Percentiles rank a stretch among this genome's conserved stretches.
Conservation (phyloP, 2,329 filamentous ascomycete species). For the Clonostachys rhizophaga region DNA sequence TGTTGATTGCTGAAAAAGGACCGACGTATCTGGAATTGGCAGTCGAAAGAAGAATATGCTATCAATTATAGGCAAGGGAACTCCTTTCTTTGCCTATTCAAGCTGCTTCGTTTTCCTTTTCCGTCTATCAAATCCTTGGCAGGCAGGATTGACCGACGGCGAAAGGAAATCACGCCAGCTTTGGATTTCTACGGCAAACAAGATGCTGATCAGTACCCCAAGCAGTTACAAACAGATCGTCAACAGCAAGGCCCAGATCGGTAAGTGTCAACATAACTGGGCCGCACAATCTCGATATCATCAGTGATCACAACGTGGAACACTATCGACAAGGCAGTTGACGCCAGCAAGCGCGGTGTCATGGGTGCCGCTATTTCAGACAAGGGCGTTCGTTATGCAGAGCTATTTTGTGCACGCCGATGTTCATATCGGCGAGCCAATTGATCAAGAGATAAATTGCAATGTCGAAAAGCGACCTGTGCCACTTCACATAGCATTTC, state of each 20-base stretch:
- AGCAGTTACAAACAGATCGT: constrained; percentile 9
- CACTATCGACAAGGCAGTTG: constrained; percentile 6
- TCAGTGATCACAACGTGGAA: constrained; percentile 9
- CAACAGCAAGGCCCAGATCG: constrained; percentile 10
- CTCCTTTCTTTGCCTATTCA: no score
- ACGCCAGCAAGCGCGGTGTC: constrained; percentile 12
- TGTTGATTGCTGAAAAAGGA: no score
- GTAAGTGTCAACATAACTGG: constrained; percentile 11
- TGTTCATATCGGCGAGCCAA: constrained; percentile 2
- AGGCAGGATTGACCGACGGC: no score
- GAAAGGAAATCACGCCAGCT: no score
- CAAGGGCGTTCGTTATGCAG: constrained; percentile 18
- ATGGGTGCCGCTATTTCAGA: constrained; percentile 21
- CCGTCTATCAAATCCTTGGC: no score
- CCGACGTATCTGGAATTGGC: no score
- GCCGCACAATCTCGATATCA: constrained; percentile 6
- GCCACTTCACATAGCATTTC: no score
- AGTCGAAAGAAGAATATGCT: no score
- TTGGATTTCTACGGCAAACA: constrained; percentile 2
- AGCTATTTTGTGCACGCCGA: constrained; percentile 13
- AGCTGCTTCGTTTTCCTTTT: no score
- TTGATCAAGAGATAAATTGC: no score
- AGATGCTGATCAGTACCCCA: constrained; percentile 10
- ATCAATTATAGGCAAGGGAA: no score
- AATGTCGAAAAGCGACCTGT: no score